Conservation (phyloP, 1,284 basidiomycete genomes). For the Apiotrichum veenhuisii region DNA sequence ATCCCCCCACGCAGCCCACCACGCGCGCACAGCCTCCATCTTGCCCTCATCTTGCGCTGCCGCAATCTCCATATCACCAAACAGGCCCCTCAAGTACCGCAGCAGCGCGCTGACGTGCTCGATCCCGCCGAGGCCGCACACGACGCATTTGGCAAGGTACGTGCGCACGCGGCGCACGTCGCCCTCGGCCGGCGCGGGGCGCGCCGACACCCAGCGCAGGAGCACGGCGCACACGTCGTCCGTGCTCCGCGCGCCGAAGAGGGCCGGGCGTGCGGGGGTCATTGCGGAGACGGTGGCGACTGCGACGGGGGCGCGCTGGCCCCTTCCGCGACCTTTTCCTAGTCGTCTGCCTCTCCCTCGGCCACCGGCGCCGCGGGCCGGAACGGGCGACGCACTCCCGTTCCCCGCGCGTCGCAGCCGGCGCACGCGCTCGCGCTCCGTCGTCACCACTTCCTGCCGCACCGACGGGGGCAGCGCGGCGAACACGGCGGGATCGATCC, state of each 20-base stretch:
- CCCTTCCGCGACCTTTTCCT: no score
- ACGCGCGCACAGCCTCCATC: conserved; percentile 48
- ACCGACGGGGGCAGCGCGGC: conserved; percentile 67
- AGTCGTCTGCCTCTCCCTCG: no score
- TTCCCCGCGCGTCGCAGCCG: conserved; percentile 19
- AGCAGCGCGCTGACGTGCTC: conserved; percentile 65
- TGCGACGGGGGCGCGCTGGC: conserved; percentile 46
- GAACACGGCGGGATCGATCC: conserved; percentile 67
- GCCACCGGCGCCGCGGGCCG: no score
- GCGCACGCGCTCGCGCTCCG: conserved; percentile 53
- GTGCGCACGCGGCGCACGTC: conserved; percentile 69
- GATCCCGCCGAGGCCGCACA: conserved; percentile 61
- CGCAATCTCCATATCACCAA: conserved; percentile 24
- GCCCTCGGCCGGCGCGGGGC: conserved; percentile 58
- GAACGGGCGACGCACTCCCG: conserved; percentile 26
- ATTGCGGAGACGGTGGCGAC: conserved; percentile 46
- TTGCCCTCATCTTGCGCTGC: conserved; percentile 40
- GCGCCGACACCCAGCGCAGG: conserved; percentile 64
- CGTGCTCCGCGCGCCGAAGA: conserved; percentile 61
- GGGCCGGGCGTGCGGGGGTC: conserved; percentile 50
- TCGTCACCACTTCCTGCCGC: conserved; percentile 63
- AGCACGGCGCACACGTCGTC: conserved; percentile 67
- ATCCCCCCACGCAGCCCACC: conserved; percentile 70
- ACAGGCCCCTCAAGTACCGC: conserved; percentile 63
- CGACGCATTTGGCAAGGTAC: conserved; percentile 65